A percentile compares a stretch with the other conserved stretches of the same genome.
Conservation (phyloP, 1,139 yeast species). For the Kluyveromyces marxianus region DNA sequence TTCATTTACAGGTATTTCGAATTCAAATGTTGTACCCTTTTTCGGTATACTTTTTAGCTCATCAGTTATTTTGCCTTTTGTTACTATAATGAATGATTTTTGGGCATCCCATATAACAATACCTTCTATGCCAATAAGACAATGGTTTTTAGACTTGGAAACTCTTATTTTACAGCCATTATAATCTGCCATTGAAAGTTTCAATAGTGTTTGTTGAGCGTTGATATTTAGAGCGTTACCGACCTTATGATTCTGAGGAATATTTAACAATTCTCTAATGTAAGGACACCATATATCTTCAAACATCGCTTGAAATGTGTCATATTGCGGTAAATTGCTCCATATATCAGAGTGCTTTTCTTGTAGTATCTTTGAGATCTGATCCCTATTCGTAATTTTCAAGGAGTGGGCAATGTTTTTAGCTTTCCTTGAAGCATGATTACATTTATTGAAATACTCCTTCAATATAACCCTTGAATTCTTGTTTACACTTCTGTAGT, state of each 20-base stretch:
- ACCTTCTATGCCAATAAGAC: conserved; percentile 60
- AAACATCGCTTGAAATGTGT: conserved; percentile 23
- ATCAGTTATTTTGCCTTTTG: conserved; percentile 44
- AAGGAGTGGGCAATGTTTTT: conserved; percentile 16
- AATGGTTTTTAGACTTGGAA: conserved; percentile 47
- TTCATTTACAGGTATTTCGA: conserved; percentile 40
- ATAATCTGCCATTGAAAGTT: conserved; percentile 73
- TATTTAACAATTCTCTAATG: conserved; percentile 25
- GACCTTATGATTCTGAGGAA: conserved; percentile 16
- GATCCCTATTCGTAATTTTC: conserved; percentile 9
- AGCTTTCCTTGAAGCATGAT: conserved; percentile 14
- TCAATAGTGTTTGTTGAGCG: conserved; percentile 35
- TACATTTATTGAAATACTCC: conserved; percentile 19
- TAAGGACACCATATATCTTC: conserved; percentile 28
- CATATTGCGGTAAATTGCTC: conserved; percentile 20
- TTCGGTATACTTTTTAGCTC: conserved; percentile 54
- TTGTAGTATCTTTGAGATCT: conserved; percentile 13
- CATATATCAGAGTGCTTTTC: conserved; percentile 15
- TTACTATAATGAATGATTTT: conserved; percentile 60
- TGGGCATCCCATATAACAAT: conserved; percentile 86
- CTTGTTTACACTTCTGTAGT: conserved; percentile 22
- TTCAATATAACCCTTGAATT: conserved; percentile 24
- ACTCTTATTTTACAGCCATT: conserved; percentile 70
- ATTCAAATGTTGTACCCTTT: conserved; percentile 49
- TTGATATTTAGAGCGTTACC: conserved; percentile 17